Conservation (phyloP, 2,329 filamentous ascomycete species). For the Monosporascus sp. region DNA sequence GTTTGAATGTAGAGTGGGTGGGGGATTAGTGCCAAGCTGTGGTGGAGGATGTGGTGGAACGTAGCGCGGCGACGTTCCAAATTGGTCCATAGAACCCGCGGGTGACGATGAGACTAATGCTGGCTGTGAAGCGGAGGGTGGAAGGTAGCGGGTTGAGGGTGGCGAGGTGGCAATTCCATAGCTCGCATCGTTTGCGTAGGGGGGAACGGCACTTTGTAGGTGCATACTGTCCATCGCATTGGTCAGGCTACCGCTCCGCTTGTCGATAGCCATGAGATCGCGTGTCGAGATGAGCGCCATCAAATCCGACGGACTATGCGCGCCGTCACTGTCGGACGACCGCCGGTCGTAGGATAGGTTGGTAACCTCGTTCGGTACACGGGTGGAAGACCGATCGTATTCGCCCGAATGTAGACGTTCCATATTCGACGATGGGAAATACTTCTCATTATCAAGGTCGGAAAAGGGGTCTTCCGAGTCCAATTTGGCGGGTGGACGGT, state of each 20-base stretch:
- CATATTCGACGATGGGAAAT: conserved; percentile 33
- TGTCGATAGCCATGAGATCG: conserved; percentile 46
- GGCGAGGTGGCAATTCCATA: conserved; percentile 33
- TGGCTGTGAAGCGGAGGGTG: conserved; percentile 28
- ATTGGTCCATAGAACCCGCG: conserved; percentile 12
- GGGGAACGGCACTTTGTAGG: conserved; percentile 27
- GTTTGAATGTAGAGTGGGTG: conserved; percentile 14
- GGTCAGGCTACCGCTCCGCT: conserved; percentile 33
- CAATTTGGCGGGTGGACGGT: conserved; percentile 13
- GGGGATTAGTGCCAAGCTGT: conserved; percentile 29
- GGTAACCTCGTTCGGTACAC: conserved; percentile 15
- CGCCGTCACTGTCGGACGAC: conserved; percentile 34
- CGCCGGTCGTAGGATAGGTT: conserved; percentile 29
- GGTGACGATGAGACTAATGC: conserved; percentile 30
- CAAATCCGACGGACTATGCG: conserved; percentile 24
- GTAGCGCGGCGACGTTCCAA: conserved; percentile 36
- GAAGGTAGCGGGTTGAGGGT: conserved; percentile 27
- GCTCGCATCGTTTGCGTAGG: conserved; percentile 16
- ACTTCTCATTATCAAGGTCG: conserved; percentile 36
- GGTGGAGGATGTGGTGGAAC: conserved; percentile 32
- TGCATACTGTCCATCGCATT: conserved; percentile 37
- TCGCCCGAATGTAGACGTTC: conserved; percentile 31
- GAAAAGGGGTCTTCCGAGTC: conserved; percentile 32
- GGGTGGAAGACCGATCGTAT: conserved; percentile 12
- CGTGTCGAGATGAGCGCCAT: conserved; percentile 49